Evolutionary conservation across 805 yeast species (phyloP), one percentile per base, ranked within the genome.

Genomic region (Lipomyces orientalis): DNA sequence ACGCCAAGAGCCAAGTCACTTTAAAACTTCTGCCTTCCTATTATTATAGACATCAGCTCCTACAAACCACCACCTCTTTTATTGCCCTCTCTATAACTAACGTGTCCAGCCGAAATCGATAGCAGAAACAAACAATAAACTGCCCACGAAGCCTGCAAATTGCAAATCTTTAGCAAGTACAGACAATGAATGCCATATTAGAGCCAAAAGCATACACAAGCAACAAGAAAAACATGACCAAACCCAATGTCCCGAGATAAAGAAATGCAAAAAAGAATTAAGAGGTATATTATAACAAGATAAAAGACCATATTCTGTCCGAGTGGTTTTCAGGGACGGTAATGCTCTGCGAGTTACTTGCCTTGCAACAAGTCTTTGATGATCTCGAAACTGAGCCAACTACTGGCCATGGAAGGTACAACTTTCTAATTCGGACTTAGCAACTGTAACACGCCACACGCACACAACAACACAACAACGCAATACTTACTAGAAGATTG

Each of bases 361-460:
- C 33, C 57, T 16, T 61, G 51, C 58, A 73, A 75, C 54, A 69
- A 70, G 65, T 79, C 89, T 74, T 87, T 86, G 25, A 91, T 82
- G 31, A 86, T 77, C 76, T 94, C 98, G 80, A 90, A 94, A 61
- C 91, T 87, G 73, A 93, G 82, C 97, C 98, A 94, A 68, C 94
- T 91, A 19, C 93, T 92, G 3, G 98, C 98, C 93, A 95, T 94
- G 14, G 95, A 88, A 0, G 98, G 98, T 58, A 92, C 90, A 3
- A 94, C 95, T 76, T 93, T 94, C 82, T 90, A 88, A 76, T 43
- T 19, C 49, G 16, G 22, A 16, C 16, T 43, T 43, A 43, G 25
- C 22, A 3, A 16, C 49, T 14, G 10, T 9, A 4, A 9, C 49
- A 43, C 16, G 16, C 19, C 19, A 43, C 7, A 12, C 19, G 16